These are phyloP conservation scores for Plantago rigida DNA, from an alignment of 305 asterid species.

Conservation along the genomic window DNA sequence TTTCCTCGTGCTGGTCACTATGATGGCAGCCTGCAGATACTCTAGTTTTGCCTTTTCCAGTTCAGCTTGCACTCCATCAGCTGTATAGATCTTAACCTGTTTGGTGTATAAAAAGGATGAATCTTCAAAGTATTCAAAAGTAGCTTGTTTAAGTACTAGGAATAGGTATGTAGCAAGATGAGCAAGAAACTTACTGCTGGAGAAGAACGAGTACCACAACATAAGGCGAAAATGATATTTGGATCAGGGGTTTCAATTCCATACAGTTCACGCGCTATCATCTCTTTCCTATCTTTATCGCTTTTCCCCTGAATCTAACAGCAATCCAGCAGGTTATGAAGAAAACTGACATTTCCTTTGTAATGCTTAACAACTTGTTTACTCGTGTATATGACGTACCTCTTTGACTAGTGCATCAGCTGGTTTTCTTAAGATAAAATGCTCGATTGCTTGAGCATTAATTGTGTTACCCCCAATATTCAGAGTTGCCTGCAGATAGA, in stretches of 20 bases:
- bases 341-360: neutral
- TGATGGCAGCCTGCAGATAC: slow-evolving; percentile 66
- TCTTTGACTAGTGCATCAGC: slow-evolving; percentile 38
- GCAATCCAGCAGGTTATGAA: neutral
- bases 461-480: slow-evolving; percentile 55
- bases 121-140: neutral
- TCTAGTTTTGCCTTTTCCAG: slow-evolving; percentile 62
- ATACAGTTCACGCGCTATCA: slow-evolving; percentile 39
- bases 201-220: slow-evolving; percentile 82
- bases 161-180: neutral
- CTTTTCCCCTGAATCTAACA: slow-evolving; percentile 33
- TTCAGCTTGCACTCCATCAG: slow-evolving; percentile 58
- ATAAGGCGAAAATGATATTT: slow-evolving; percentile 59
- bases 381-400: slow-evolving; percentile 30
- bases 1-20: slow-evolving; percentile 46
- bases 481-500: slow-evolving; percentile 47
- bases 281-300: slow-evolving; percentile 32
- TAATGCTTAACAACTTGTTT: neutral
- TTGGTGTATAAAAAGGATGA: neutral
- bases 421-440: slow-evolving; percentile 54
- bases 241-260: slow-evolving; percentile 59
- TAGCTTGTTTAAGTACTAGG: neutral
- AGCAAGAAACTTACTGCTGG: slow-evolving; percentile 54
- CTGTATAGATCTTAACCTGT: slow-evolving; percentile 72
- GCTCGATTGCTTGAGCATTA: slow-evolving; percentile 58